Percentiles rank a stretch among this genome's conserved stretches.
Conservation (phyloP, 1,139 yeast genomes). For the Yamadazyma dendronema region DNA sequence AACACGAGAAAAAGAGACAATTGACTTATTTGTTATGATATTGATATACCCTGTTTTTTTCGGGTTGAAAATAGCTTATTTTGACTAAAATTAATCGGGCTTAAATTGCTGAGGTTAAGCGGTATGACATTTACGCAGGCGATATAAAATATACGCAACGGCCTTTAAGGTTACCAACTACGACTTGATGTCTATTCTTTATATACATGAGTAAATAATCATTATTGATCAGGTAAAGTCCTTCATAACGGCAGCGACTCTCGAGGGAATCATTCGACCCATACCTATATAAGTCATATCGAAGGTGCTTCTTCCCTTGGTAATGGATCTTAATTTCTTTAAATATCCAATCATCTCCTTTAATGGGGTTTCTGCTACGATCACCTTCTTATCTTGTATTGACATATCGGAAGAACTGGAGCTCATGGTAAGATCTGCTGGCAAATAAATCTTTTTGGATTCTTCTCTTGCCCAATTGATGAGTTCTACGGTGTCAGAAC, state of each 20-base stretch:
- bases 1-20: no score
- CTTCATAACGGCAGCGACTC: slow-evolving; percentile 19
- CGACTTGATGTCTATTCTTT: no score
- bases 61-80: no score
- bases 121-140: no score
- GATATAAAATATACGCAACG: no score
- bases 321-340: slow-evolving; percentile 71
- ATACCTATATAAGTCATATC: slow-evolving; percentile 77
- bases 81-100: no score
- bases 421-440: slow-evolving; percentile 52
- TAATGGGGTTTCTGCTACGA: slow-evolving; percentile 79
- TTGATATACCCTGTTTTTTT: no score
- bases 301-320: slow-evolving; percentile 87
- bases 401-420: slow-evolving; percentile 15
- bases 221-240: not conserved
- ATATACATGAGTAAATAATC: no score
- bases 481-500: slow-evolving; percentile 37
- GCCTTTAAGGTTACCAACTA: no score
- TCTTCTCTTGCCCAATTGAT: slow-evolving; percentile 48
- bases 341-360: slow-evolving; percentile 90
- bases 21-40: no score
- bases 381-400: slow-evolving; percentile 47
- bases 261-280: slow-evolving; percentile 53
- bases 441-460: slow-evolving; percentile 53
- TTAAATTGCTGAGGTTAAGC: no score